These are phyloP conservation scores for Hypholoma fasciculare DNA, from an alignment of 768 basidiomycete genomes.

Conservation along the genomic window DNA sequence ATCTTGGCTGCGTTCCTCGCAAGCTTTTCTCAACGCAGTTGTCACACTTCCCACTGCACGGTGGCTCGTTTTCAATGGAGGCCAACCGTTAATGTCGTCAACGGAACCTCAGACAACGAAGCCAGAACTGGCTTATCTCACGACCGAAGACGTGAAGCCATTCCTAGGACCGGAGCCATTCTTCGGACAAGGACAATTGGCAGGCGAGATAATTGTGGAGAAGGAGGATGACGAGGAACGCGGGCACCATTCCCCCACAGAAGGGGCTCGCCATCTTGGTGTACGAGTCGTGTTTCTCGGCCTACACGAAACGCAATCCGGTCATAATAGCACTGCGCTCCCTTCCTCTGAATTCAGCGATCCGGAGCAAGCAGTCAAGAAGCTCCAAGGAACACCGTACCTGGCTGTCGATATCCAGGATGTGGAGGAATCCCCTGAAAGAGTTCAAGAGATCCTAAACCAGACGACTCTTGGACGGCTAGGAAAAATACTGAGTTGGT, in stretches of 20 bases:
- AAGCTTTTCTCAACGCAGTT: constrained; percentile 74
- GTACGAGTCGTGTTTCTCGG: constrained; percentile 78
- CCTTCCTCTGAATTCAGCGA: constrained; percentile 67
- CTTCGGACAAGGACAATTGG: constrained; percentile 67
- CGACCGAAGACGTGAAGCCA: constrained; percentile 59
- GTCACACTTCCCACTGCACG: constrained; percentile 56
- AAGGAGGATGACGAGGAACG: constrained; percentile 23
- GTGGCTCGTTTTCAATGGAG: constrained; percentile 79
- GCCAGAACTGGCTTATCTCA: constrained; percentile 48
- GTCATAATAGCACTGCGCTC: constrained; percentile 46
- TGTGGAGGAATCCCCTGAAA: constrained; percentile 33
- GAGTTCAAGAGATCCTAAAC: constrained; percentile 39
- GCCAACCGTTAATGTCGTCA: constrained; percentile 64
- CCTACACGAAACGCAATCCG: constrained; percentile 52
- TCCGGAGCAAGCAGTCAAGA: constrained; percentile 51
- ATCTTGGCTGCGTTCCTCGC: constrained; percentile 77
- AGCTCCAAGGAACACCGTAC: constrained; percentile 80
- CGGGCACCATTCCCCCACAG: constrained; percentile 34
- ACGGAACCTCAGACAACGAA: constrained; percentile 31
- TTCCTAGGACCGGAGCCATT: constrained; percentile 69
- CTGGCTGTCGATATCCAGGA: constrained; percentile 79
- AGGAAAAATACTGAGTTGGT: constrained; percentile 51
- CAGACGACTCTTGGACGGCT: constrained; percentile 36
- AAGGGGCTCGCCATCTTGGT: constrained; percentile 61
- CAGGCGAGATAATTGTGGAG: constrained; percentile 35